These are phyloP conservation scores for Ceriops tagal DNA, from an alignment of 345 rosid species.

Conservation along the genomic window DNA sequence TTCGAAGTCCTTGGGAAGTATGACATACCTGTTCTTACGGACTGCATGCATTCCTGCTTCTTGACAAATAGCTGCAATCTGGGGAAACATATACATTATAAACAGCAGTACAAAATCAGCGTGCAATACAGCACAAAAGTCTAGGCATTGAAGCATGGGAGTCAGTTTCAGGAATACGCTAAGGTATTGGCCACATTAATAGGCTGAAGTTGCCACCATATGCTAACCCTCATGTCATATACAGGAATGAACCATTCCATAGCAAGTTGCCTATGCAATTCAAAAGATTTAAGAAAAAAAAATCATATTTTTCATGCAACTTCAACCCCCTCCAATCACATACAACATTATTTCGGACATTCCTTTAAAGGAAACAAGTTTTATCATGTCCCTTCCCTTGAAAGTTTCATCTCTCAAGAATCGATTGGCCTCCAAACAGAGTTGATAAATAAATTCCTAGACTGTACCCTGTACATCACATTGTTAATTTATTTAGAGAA, in stretches of 20 bases:
- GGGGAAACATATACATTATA: slow-evolving; percentile 10
- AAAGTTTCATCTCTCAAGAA: too few relatives aligned
- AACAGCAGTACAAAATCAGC: background rate
- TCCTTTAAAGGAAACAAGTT: too few relatives aligned
- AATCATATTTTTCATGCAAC: too few relatives aligned
- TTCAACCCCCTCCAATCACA: too few relatives aligned
- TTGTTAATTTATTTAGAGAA: background rate
- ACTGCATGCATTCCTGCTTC: slow-evolving; percentile 99
- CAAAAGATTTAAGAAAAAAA: too few relatives aligned
- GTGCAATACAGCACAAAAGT: background rate
- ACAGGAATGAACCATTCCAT: background rate
- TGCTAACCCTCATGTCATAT: background rate
- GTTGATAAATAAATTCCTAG: too few relatives aligned
- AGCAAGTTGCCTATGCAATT: too few relatives aligned
- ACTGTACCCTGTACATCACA: too few relatives aligned
- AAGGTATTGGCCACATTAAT: background rate
- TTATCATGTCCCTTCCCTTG: too few relatives aligned
- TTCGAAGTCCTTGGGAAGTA: slow-evolving; percentile 94
- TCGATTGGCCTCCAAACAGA: too few relatives aligned
- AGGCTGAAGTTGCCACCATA: background rate
- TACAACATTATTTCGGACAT: too few relatives aligned
- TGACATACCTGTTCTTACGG: slow-evolving; percentile 93
- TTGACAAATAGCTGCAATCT: slow-evolving; percentile 98
- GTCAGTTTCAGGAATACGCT: background rate
- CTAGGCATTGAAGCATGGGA: background rate